Evolutionary conservation across 306 rosid genomes (phyloP), one percentile per base, ranked within the genome.

Genomic region (Hippophae gyantsensis): DNA sequence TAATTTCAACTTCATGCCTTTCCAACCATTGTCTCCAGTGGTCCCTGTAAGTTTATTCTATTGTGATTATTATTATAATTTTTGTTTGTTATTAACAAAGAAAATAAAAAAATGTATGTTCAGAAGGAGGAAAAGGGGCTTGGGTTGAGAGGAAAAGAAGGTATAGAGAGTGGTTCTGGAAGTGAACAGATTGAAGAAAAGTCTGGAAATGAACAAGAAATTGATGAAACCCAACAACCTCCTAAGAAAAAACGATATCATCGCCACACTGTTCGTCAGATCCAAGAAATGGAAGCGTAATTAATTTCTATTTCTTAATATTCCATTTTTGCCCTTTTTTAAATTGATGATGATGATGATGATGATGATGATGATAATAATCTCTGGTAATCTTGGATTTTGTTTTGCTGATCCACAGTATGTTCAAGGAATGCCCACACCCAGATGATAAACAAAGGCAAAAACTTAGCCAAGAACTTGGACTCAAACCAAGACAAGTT

Each of bases 281-380:
- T 92, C 96, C 96, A 92, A 80, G 89, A 92, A 72, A 92, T 92
- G 98, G 98, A 92, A 68, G 67, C 86, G 97, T 90, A 64, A 12
- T 56, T 58, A 6, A 6, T n/a, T 60, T 13, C 13, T 6, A 25
- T 6, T 42, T n/a, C 6, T 8, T 13, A 5, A 11, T 40, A 11
- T 41, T 32, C 3, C 38, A 2, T 32, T 32, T 32, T 32, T 32
- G 5, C 38, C 5, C 38, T 32, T 32, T 32, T 32, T 32, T 2
- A 32, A 32, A 32, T 0, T 32, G 5, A 2, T 32, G 5, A 32
- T 2, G 5, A 32, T 2, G 5, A 32, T 2, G 5, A 32, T 2
- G 23, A 32, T 27, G 4, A 2, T 27, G 1, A 27, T 2, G 1
- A 27, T 2, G 1, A 27, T 27, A 27, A 27, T 4, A 32, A 32